Base-by-base conservation (phyloP, 1,139 yeast species). In the Candida mesenterica region DNA sequence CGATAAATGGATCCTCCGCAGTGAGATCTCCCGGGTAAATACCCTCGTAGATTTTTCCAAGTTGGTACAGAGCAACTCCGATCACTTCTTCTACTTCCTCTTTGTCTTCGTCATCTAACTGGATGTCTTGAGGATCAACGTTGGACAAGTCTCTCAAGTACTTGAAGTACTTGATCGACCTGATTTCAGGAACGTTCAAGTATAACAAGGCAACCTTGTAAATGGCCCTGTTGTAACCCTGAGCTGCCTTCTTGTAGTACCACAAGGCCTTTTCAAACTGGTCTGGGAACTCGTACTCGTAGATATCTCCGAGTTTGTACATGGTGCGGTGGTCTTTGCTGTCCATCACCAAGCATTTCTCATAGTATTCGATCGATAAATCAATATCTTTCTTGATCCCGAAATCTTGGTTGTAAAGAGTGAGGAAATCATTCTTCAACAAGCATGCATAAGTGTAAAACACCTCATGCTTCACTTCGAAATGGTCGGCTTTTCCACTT, bases 41-140 rank as follows among this genome's bases (percentile, higher is more conserved):
- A 9, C 84, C 80, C 59, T 85, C 95, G 55, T 78, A 81, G 23
- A 85, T 61, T 48, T 77, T 72, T 1, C 88, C 96, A 43, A 87
- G 62, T 55, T 87, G 72, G 48, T 54, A 68, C 38, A 62, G 59
- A 3, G 75, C 71, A 45, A 61, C 55, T 1, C 72, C 75, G 28
- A 69, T 61, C 14, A 68, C 62, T 40, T 68, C 71, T 35, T 62
- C 63, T 39, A 70, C 55, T 48, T 70, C 75, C 27, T 63, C 68
- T 36, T 54, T 55, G 47, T 69, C 75, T 29, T 66, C 72, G 10
- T 58, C 70, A 19, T 57, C 58, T 39, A 66, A 55, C 31, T 56
- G 49, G 23, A 64, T 57, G 27, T 65, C 72, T 13, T 59, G 58
- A 17, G 62, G 60, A 10, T 57, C 59, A 27, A 69, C 61, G 22